Conservation (phyloP, 2,329 filamentous ascomycete genomes). For the Sporothrix dimorphospora region DNA sequence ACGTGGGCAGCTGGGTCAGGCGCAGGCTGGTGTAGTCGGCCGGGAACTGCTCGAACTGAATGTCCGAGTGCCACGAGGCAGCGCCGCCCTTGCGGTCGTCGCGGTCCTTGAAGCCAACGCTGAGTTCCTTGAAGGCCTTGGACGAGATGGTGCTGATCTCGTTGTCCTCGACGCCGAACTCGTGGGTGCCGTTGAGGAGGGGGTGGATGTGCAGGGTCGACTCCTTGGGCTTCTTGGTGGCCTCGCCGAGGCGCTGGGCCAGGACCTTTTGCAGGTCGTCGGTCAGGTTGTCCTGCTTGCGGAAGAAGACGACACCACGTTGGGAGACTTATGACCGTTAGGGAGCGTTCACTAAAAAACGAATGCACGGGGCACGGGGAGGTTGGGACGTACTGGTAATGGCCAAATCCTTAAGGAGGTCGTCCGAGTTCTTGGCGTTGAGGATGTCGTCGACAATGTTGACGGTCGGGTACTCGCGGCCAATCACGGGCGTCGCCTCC, state of each 20-base stretch:
- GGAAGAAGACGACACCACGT: constrained; percentile 55
- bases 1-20: constrained; percentile 47
- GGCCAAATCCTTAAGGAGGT: constrained; percentile 61
- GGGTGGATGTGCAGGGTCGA: constrained; percentile 60
- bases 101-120: constrained; percentile 18
- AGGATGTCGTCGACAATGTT: constrained; percentile 57
- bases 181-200: constrained; percentile 27
- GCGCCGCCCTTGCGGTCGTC: constrained; percentile 19
- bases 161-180: constrained; percentile 37
- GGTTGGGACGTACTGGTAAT: constrained; percentile 46
- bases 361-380: not conserved
- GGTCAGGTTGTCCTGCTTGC: constrained; percentile 47
- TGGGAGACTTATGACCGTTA: constrained; percentile 51
- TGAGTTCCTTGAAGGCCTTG: constrained; percentile 36
- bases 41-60: constrained; percentile 52
- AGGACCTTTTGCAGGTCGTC: constrained; percentile 31
- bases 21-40: constrained; percentile 52
- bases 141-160: constrained; percentile 56
- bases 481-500: constrained; percentile 59
- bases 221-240: constrained; percentile 44
- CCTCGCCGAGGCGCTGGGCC: constrained; percentile 32
- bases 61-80: constrained; percentile 51
- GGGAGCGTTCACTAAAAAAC: no score
- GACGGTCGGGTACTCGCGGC: constrained; percentile 52
- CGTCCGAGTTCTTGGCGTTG: constrained; percentile 56